Base-by-base conservation (phyloP, 164 flowering plant species). In the Vitis cinerea region DNA sequence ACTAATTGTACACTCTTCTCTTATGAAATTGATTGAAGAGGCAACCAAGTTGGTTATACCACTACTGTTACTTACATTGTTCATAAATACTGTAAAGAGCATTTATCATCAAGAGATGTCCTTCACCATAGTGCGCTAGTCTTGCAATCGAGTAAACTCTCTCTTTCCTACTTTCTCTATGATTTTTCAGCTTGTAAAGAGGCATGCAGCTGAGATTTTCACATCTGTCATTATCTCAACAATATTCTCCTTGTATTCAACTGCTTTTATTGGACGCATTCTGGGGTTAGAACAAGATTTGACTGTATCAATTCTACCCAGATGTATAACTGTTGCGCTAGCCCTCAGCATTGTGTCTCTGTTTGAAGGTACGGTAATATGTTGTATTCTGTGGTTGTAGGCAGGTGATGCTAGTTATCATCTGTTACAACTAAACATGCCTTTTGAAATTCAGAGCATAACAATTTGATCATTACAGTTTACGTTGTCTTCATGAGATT, bases 151-250 rank as follows among this genome's bases (percentile, higher is more conserved):
- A 10, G 2, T 47, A 16, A 58, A 16, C 8, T 44, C 44, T 58
- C 11, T 55, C 29, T 62, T 16, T 17, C 9, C 23, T 0, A 10
- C 1, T 44, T n/a, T 9, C n/a, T 48, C 10, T 13, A 11, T 17
- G 3, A 16, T 49, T 72, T 78, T 69, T 48, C 90, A 94, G 99
- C 94, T 94, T 57, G 95, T 94, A 48, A 92, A 89, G 84, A 89
- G 99, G 79, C 99, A 92, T 76, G 97, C 99, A 14, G 97, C 99
- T 63, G 99, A 94, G 86, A 94, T 92, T 64, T 94, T 94, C 79
- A 81, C 95, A n/a, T 87, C 97, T 37, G 88, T 94, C 74, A 87
- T 90, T 49, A 49, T 92, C 9, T 71, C 99, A 54, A 83, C 93
- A 17, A n/a, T 92, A 47, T 94, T 94, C 79, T 94, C 99, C 1